Evolutionary conservation across 2,329 filamentous ascomycete genomes (phyloP).

Genomic region (Phaeosphaeria sp.): DNA sequence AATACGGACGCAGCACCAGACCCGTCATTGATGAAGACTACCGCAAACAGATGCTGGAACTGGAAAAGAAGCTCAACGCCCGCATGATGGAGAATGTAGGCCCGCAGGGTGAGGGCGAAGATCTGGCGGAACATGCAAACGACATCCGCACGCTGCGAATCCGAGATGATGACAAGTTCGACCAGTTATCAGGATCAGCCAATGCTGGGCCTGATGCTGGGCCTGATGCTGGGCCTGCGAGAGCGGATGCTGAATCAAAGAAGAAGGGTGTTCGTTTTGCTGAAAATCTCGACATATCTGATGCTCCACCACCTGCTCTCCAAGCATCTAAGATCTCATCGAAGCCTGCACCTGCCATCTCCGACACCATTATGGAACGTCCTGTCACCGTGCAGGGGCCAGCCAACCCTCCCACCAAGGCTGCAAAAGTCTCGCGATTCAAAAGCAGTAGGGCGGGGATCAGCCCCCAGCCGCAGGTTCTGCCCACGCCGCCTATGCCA

Average conservation of each 20-base stretch:
- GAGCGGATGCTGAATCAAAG: slow-evolving; percentile 9
- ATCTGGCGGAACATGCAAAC: slow-evolving; percentile 56
- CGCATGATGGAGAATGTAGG: slow-evolving; percentile 64
- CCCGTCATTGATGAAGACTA: slow-evolving; percentile 76
- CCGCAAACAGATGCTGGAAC: slow-evolving; percentile 79
- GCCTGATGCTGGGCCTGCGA: slow-evolving; percentile 4
- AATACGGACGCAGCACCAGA: slow-evolving; percentile 74
- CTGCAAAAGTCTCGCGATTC: slow-evolving; percentile 51
- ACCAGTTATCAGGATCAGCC: slow-evolving; percentile 22
- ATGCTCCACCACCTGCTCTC: slow-evolving; percentile 36
- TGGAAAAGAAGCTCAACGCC: slow-evolving; percentile 77
- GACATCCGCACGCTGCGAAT: slow-evolving; percentile 64
- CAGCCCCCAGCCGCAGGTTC: slow-evolving; percentile 17
- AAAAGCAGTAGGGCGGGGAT: slow-evolving; percentile 41
- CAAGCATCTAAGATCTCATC: slow-evolving; percentile 19
- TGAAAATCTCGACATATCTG: slow-evolving; percentile 73
- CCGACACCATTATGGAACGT: slow-evolving; percentile 45
- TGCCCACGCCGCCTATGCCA: slow-evolving; percentile 32
- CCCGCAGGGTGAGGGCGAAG: slow-evolving; percentile 50
- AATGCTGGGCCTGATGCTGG: slow-evolving; percentile 3
- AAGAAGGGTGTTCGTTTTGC: slow-evolving; percentile 84
- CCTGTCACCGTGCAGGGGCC: slow-evolving; percentile 14
- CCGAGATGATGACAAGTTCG: slow-evolving; percentile 48
- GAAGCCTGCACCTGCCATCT: slow-evolving; percentile 34
- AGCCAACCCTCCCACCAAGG: slow-evolving; percentile 25